Evolutionary conservation across 208 protist species (phyloP).

Genomic region (Trichomonas vaginalis): DNA sequence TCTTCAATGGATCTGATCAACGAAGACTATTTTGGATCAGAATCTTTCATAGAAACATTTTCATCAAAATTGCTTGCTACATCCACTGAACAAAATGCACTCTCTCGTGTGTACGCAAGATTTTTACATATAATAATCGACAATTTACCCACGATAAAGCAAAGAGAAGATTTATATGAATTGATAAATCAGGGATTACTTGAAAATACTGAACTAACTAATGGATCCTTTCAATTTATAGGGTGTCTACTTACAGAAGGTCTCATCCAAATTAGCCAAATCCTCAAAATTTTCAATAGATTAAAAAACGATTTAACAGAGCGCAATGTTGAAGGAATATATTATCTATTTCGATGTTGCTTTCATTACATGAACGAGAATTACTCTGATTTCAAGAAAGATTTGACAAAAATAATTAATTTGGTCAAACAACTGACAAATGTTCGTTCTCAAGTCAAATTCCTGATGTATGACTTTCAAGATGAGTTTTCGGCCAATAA

Average conservation of each 20-base stretch:
- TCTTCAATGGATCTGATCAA: not conserved
- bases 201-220: not conserved
- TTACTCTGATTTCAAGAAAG: not conserved
- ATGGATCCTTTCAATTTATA: not conserved
- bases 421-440: not conserved
- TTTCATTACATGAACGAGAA: not conserved
- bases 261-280: not conserved
- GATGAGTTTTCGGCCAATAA: not conserved
- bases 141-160: not conserved
- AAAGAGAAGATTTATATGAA: not conserved
- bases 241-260: not conserved
- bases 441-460: not conserved
- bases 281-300: not conserved
- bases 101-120: not conserved
- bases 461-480: not conserved
- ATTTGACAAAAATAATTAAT: not conserved
- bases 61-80: not conserved
- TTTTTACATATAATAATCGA: not conserved
- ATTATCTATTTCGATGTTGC: not conserved
- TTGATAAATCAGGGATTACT: not conserved
- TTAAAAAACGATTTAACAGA: not conserved
- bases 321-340: not conserved
- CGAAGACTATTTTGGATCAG: not conserved
- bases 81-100: not conserved
- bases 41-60: not conserved